Conservation (phyloP, 495 filamentous ascomycete genomes). For the Trichoderma gamsii region DNA sequence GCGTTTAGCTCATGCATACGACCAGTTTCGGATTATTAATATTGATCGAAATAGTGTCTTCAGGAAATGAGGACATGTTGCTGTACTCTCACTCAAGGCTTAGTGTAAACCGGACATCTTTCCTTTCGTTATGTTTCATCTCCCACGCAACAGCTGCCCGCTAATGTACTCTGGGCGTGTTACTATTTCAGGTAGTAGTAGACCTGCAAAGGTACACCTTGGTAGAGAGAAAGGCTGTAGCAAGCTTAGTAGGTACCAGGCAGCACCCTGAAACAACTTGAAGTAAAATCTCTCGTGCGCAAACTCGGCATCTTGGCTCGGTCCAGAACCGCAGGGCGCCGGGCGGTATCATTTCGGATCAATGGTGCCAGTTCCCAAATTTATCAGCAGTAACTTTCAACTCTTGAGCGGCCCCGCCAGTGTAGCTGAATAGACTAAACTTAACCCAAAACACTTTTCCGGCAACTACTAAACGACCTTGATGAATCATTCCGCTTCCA, state of each 20-base stretch:
- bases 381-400: constrained; percentile 5
- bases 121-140: too few species aligned
- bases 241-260: background rate
- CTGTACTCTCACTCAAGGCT: too few species aligned
- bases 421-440: background rate
- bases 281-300: background rate
- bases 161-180: too few species aligned
- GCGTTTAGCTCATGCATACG: too few species aligned
- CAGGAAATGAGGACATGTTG: too few species aligned
- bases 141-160: too few species aligned
- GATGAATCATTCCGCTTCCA: background rate
- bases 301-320: background rate
- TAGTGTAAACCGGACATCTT: too few species aligned
- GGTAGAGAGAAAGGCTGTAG: background rate
- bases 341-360: background rate
- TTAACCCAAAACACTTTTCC: constrained; percentile 11
- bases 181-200: too few species aligned
- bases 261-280: background rate
- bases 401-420: background rate
- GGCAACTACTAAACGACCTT: background rate
- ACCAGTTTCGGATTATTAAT: too few species aligned
- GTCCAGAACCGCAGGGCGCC: background rate
- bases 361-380: background rate
- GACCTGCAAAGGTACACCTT: too few species aligned
- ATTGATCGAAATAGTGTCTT: too few species aligned